Base-by-base conservation (phyloP, 108 stramenopile genomes). In the Cylindrotheca closterium region DNA sequence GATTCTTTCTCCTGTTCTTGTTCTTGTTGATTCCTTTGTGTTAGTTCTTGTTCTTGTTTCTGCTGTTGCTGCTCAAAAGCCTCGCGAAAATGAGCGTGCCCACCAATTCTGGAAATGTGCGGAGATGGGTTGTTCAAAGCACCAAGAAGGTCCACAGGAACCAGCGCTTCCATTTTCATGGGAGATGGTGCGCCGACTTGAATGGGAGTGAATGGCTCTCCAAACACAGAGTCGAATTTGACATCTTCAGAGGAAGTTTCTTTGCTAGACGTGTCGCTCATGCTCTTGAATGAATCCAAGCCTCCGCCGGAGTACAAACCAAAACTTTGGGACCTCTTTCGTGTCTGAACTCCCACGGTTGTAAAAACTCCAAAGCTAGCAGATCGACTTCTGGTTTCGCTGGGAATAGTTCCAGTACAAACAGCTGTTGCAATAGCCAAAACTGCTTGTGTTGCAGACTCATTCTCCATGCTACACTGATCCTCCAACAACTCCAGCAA, bases 401-500 rank as follows among this genome's bases (percentile, higher is more conserved):
- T 63, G 24, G 69, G 69, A 4, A 70, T 10, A 8, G 63, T 53
- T 19, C 68, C 71, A 15, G 85, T 86, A 26, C 56, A 10, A 5
- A 88, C 77, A 0, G 82, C 87, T 24, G 58, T 23, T 22, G 75
- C 78, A 70, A 89, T 85, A 3, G 37, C 57, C 19, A 67, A n/a
- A n/a, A 89, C 60, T 25, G 80, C 78, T 21, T 60, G 31, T 29
- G 71, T 59, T 2, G 87, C 87, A 12, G 47, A 49, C 8, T 67
- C 37, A 8, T 55, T n/a, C 8, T 49, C 55, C 76, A 86, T 72
- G 28, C 60, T 67, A 55, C 88, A 89, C 42, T 89, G 88, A 49
- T 86, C 85, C 47, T 84, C 77, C 57, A 89, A 51, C 32, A 89
- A 58, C 57, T 89, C 88, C 58, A 86, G 54, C 26, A 90, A 57